Percentiles rank a stretch among this genome's conserved stretches.
Conservation (phyloP, 176 grass and related monocot genomes). For the Hordeum vulgare region DNA sequence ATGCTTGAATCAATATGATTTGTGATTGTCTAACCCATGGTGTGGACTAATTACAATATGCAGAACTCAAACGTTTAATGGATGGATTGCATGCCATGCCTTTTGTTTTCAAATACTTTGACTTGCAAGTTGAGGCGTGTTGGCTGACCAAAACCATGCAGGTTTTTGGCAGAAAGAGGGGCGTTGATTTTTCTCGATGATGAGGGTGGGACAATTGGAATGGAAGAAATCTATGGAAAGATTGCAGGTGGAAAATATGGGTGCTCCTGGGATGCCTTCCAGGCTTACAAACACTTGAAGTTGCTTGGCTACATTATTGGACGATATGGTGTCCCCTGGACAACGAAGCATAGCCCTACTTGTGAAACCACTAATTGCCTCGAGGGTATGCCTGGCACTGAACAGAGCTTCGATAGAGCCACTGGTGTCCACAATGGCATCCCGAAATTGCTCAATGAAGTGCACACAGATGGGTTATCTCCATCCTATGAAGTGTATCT, state of each 20-base stretch:
- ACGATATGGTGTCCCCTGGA: slow-evolving; percentile 60
- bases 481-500: slow-evolving; percentile 58
- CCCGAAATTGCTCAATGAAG: slow-evolving; percentile 32
- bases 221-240: slow-evolving; percentile 47
- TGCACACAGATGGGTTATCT: slow-evolving; percentile 41
- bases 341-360: slow-evolving; percentile 32
- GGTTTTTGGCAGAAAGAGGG: slow-evolving; percentile 78
- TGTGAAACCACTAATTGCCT: background rate
- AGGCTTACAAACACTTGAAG: slow-evolving; percentile 83
- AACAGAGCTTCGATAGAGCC: background rate
- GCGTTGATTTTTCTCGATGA: slow-evolving; percentile 53
- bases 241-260: slow-evolving; percentile 40
- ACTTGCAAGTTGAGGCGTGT: background rate
- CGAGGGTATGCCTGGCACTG: background rate
- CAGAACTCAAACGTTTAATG: background rate
- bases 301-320: slow-evolving; percentile 82
- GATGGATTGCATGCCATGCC: background rate
- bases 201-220: slow-evolving; percentile 26
- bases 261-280: slow-evolving; percentile 49
- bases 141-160: slow-evolving; percentile 25
- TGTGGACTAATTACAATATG: background rate
- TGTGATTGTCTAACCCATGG: background rate
- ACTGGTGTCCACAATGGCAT: slow-evolving; percentile 22
- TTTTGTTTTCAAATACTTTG: background rate
- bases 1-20: background rate